Evolutionary conservation across 192 early-diverging fungal species (phyloP), one percentile per base, ranked within the genome.

Genomic region (Pilaira anomala): DNA sequence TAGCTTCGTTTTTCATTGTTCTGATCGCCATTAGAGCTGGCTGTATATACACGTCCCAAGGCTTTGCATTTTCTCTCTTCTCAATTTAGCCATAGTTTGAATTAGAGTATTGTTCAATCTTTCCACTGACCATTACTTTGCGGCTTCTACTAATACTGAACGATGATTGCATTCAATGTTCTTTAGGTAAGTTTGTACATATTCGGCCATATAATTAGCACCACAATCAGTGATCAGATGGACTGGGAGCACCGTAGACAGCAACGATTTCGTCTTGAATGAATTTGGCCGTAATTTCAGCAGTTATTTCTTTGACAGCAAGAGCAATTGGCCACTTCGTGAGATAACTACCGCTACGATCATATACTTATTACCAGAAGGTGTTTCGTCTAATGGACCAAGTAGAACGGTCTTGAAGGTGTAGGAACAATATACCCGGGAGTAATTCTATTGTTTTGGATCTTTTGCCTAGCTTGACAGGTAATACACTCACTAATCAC

Each of bases 241-340:
- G 57, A 0, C 46, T n/a, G 1, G 63, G 63, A 0, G 61, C 58
- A 22, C 63, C 69, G 19, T 9, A 18, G 36, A 57, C 16, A 62
- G 12, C n/a, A 0, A 62, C 13, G 0, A 72, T 16, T 11, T 40
- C 19, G 1, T 54, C 7, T 1, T 19, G 45, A 0, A 56, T 2
- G n/a, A 51, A 60, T 14, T 60, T 26, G 14, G 39, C 36, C 0
- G 56, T 57, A 4, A 45, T 52, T 36, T 39, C 1, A 2, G 42
- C 49, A 30, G 22, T 29, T 18, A 52, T 63, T 1, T 62, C 48
- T 0, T 18, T 45, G 5, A 74, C 48, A 0, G 67, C 67, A 0
- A 5, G 12, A 0, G 67, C 67, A n/a, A 65, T 40, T 0, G 67
- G 72, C 63, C 67, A 74, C 9, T 46, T 49, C 0, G 65, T 75